Base-by-base conservation (phyloP, 1,139 yeast genomes). In the Taiozyma sp. region DNA sequence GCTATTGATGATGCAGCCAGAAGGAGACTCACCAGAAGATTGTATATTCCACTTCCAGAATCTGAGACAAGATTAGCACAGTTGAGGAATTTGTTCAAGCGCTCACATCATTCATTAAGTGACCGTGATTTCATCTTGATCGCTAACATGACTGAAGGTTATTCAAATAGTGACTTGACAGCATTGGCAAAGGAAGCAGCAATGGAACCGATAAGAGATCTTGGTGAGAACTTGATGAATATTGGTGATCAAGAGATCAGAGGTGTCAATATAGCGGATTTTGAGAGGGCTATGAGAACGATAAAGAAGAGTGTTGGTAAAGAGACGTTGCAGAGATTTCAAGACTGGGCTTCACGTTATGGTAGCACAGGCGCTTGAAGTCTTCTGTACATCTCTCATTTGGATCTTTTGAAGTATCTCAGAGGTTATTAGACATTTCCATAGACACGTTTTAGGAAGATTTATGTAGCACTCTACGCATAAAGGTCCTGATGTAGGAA, bases 161-260 rank as follows among this genome's bases (percentile, higher is more conserved):
- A 79, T 58, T 79, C 85, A 46, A 85, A 85, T 21, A 78, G 84
- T 55, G 88, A 82, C 62, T 73, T 82, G 26, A 80, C 86, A 2
- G 79, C 84, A 4, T 65, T 82, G 50, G 85, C 86, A n/a, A 81
- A 81, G 61, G 86, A 81, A 58, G 80, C 85, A n/a, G 86, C 87
- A 1, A 81, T 82, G 87, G 85, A 83, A 13, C 88, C 88, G 1
- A 72, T 82, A 43, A 68, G 88, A 57, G 79, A 81, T 37, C 64
- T 82, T 43, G 87, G 87, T 0, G 87, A 81, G 50, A 69, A 71
- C 50, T 67, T 81, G 44, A 71, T 81, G 57, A 71, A 73, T 64
- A 78, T 81, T 1, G 79, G 81, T 14, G 75, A 79, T 7, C 77
- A 76, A 35, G 73, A 73, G 48, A 80, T 81, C 37, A 67, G 87